These are phyloP conservation scores for Colletotrichum eleusines DNA, from an alignment of 2,329 filamentous ascomycete genomes.

Conservation along the genomic window DNA sequence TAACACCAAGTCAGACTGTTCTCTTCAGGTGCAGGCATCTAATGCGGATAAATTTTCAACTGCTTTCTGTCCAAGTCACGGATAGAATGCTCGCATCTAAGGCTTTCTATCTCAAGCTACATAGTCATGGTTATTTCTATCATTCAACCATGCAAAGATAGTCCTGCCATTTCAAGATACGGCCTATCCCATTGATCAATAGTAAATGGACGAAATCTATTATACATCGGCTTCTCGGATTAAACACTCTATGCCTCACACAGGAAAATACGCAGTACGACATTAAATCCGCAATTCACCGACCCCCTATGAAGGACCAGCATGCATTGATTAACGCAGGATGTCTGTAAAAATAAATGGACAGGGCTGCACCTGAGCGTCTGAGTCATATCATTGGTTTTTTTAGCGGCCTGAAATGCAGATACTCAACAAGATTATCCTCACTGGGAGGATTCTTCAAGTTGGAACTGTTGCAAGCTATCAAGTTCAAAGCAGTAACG, in stretches of 20 bases:
- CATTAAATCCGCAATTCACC: neutral
- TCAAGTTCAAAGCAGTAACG: neutral
- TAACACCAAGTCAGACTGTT: neutral
- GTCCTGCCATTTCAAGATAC: no score
- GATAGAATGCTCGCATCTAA: no score
- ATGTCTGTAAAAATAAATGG: neutral
- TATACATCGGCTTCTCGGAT: neutral
- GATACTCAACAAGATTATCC: conserved; percentile 20
- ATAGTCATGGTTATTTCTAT: no score
- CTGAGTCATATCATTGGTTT: neutral
- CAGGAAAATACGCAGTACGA: neutral
- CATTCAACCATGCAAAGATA: no score
- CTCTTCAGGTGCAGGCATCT: neutral
- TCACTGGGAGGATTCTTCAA: conserved; percentile 14
- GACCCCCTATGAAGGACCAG: neutral
- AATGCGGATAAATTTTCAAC: neutral
- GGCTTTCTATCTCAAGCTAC: no score
- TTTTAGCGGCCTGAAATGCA: no score
- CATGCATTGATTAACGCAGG: neutral
- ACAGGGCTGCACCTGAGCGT: neutral
- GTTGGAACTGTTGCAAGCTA: neutral
- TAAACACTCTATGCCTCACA: no score
- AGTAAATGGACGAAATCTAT: no score
- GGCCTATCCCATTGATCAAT: no score
- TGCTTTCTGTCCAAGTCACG: neutral